A percentile compares a stretch with the other conserved stretches of the same genome.
phyloP scores from a whole-genome alignment of 2,329 filamentous ascomycete species.

The Aspergillus persii region DNA sequence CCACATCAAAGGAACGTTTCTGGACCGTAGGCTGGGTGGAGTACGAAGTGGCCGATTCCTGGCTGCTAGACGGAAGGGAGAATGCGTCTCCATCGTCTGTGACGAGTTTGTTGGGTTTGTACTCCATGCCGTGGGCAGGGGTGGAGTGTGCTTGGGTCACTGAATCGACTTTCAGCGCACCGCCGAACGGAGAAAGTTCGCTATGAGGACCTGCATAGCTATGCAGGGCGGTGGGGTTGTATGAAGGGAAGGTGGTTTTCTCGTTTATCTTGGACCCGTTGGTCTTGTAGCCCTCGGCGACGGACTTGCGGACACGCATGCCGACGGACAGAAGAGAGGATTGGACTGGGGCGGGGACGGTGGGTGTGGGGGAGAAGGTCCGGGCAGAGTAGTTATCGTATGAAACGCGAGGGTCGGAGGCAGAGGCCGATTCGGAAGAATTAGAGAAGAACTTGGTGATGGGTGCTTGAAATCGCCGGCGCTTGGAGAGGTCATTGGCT shows the following conservation, averaged over 20 bases:
- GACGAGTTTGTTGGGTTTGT: conserved; percentile 26
- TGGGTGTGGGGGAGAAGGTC: conserved; percentile 45
- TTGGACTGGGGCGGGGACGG: conserved; percentile 66
- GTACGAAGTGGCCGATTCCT: conserved; percentile 31
- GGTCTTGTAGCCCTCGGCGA: conserved; percentile 93
- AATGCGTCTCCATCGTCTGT: conserved; percentile 36
- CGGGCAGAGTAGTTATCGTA: conserved; percentile 41
- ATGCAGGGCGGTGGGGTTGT: conserved; percentile 4
- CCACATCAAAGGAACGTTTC: conserved; percentile 44
- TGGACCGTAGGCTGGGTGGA: conserved; percentile 30
- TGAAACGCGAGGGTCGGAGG: conserved; percentile 24
- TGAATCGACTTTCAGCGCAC: conserved; percentile 68
- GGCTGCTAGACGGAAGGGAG: conserved; percentile 42
- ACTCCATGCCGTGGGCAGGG: background rate
- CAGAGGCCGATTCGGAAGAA: conserved; percentile 9
- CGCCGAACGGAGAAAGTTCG: conserved; percentile 78
- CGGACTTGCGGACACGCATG: conserved; percentile 90
- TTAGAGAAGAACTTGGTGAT: conserved; percentile 41
- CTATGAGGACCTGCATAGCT: conserved; percentile 30
- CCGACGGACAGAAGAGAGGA: conserved; percentile 85
- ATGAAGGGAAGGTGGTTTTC: conserved; percentile 10
- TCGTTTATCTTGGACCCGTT: conserved; percentile 28
- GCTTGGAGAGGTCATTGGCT: conserved; percentile 35
- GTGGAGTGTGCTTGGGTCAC: background rate
- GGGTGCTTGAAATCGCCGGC: conserved; percentile 45